Evolutionary conservation across 352 stramenopile genomes (phyloP).

Genomic region (Phytophthora multivora): DNA sequence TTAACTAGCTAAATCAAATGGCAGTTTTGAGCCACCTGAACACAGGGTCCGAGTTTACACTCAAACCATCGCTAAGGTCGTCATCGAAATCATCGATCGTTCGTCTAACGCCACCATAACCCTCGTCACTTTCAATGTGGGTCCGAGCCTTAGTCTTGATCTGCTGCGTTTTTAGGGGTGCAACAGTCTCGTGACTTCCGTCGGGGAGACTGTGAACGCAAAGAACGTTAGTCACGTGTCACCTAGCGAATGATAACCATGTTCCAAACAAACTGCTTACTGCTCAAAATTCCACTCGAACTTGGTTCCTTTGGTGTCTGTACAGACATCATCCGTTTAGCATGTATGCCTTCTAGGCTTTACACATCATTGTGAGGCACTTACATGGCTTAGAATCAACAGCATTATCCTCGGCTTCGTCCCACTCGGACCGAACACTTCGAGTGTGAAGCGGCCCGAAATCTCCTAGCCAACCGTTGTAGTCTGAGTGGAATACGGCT

Average conservation of each 20-base stretch:
- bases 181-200: slow-evolving; percentile 11
- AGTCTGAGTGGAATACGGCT: slow-evolving; percentile 36
- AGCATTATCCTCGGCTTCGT: slow-evolving; percentile 31
- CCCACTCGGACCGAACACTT: slow-evolving; percentile 62
- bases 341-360: background rate
- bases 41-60: slow-evolving; percentile 52
- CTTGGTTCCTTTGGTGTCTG: slow-evolving; percentile 19
- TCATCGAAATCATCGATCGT: slow-evolving; percentile 21
- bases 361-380: background rate
- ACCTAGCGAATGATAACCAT: no score
- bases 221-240: background rate
- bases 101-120: slow-evolving; percentile 2
- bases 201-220: slow-evolving; percentile 26
- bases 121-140: slow-evolving; percentile 9
- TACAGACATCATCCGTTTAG: background rate
- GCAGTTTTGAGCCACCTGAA: slow-evolving; percentile 66
- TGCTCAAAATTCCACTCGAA: slow-evolving; percentile 75
- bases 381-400: slow-evolving; percentile 28
- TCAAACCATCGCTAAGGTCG: slow-evolving; percentile 36
- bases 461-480: slow-evolving; percentile 78
- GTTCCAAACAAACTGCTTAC: slow-evolving; percentile 28
- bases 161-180: background rate
- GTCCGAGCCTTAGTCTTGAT: background rate
- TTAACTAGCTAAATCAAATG: slow-evolving; percentile 31
- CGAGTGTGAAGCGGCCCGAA: slow-evolving; percentile 77